Percentiles rank a stretch among this genome's conserved stretches.
Evolutionary conservation across 345 rosid genomes (phyloP).

Genomic region (Theobroma cacao): DNA sequence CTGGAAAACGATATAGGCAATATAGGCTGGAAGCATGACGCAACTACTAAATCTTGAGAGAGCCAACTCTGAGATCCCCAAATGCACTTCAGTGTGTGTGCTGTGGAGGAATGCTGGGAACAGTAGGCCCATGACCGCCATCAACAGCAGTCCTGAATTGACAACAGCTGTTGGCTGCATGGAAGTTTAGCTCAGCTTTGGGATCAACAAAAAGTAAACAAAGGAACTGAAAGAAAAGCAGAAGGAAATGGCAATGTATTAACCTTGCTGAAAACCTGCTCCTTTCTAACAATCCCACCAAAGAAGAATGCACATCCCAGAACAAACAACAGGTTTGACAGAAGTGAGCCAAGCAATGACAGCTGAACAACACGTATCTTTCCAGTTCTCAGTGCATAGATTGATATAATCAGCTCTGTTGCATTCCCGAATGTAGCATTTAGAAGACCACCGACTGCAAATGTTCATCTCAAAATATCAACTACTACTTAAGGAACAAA

Average conservation of each 20-base stretch:
- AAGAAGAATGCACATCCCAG: constrained; percentile 93
- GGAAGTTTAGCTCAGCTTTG: constrained; percentile 27
- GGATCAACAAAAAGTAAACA: neutral
- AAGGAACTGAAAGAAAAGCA: neutral
- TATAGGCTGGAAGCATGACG: constrained; percentile 80
- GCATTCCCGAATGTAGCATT: constrained; percentile 98
- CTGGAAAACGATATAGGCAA: constrained; percentile 77
- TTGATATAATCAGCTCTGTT: constrained; percentile 84
- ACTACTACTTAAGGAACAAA: no score
- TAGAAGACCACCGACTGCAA: constrained; percentile 85
- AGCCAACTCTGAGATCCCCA: constrained; percentile 79
- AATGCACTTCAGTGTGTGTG: constrained; percentile 87
- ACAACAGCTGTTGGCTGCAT: constrained; percentile 72
- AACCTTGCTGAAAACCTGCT: constrained; percentile 19
- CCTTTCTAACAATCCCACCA: constrained; percentile 73
- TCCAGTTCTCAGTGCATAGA: constrained; percentile 65
- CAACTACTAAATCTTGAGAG: constrained; percentile 95
- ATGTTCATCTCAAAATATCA: no score
- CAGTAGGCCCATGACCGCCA: constrained; percentile 94
- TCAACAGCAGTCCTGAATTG: constrained; percentile 82
- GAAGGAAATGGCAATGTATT: neutral
- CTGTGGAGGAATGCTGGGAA: constrained; percentile 89
- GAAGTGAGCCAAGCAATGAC: constrained; percentile 78
- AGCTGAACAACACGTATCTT: constrained; percentile 91
- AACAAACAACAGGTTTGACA: constrained; percentile 90